These are phyloP conservation scores for Quercus lobata DNA, from an alignment of 331 rosid genomes.

Conservation along the genomic window DNA sequence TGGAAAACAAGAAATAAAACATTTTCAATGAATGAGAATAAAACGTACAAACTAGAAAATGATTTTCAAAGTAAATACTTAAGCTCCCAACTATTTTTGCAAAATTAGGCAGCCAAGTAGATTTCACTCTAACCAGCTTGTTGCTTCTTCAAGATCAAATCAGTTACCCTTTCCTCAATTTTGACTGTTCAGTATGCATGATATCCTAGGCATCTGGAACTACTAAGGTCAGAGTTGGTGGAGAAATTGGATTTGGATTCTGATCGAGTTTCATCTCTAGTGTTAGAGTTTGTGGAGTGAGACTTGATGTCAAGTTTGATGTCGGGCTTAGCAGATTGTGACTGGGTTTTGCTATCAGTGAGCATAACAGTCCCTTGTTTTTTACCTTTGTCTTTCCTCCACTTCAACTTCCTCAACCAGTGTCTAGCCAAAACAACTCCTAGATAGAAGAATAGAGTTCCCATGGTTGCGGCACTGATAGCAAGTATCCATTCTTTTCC, in stretches of 20 bases:
- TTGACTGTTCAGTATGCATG: background rate
- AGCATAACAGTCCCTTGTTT: background rate
- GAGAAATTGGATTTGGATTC: background rate
- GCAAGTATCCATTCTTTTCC: too few relatives aligned
- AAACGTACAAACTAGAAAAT: too few relatives aligned
- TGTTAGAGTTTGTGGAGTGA: background rate
- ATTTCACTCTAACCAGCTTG: too few relatives aligned
- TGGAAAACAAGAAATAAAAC: too few relatives aligned
- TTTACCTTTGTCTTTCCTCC: background rate
- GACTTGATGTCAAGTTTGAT: background rate
- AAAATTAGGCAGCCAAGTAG: too few relatives aligned
- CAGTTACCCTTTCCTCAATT: background rate
- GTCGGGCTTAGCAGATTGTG: background rate
- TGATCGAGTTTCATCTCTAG: background rate
- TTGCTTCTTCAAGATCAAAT: background rate
- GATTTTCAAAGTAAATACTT: too few relatives aligned
- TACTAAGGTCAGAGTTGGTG: background rate
- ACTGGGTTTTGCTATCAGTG: background rate
- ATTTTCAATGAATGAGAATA: too few relatives aligned
- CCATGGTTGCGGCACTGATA: too few relatives aligned
- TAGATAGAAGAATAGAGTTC: background rate
- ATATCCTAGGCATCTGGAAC: background rate
- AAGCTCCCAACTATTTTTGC: too few relatives aligned
- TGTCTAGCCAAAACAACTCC: background rate
- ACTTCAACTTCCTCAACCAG: background rate